Conservation (phyloP, 352 stramenopile species). For the Phytophthora boehmeriae region DNA sequence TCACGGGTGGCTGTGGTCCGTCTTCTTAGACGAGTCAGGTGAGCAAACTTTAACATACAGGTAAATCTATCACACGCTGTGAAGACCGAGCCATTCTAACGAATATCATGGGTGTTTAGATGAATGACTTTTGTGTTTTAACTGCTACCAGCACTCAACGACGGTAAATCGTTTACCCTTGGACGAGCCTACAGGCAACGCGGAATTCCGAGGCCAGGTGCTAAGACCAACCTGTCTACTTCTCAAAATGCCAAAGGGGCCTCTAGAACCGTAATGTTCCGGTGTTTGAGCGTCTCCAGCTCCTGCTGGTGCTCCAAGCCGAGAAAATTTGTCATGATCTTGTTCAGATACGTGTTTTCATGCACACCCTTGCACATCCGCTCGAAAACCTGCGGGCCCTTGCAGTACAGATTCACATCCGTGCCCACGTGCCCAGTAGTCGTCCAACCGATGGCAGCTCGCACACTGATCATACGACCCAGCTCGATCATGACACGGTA, state of each 20-base stretch:
- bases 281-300: conserved; percentile 63
- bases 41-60: no score
- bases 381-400: conserved; percentile 57
- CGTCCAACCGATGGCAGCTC: conserved; percentile 59
- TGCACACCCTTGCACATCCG: conserved; percentile 70
- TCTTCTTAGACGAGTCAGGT: no score
- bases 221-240: neutral
- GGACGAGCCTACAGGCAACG: no score
- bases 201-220: no score
- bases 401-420: conserved; percentile 80
- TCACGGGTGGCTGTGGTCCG: no score
- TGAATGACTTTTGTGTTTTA: no score
- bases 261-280: conserved; percentile 43
- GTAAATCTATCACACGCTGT: no score
- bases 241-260: conserved; percentile 26
- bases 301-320: conserved; percentile 61
- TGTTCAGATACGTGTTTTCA: conserved; percentile 78
- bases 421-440: conserved; percentile 71
- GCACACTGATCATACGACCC: conserved; percentile 54
- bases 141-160: no score
- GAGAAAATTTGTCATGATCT: conserved; percentile 76
- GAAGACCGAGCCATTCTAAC: no score
- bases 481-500: conserved; percentile 57
- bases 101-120: no score
- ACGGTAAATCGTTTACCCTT: no score